Evolutionary conservation across 2,329 filamentous ascomycete species (phyloP).

Genomic region (Eutypa lata): DNA sequence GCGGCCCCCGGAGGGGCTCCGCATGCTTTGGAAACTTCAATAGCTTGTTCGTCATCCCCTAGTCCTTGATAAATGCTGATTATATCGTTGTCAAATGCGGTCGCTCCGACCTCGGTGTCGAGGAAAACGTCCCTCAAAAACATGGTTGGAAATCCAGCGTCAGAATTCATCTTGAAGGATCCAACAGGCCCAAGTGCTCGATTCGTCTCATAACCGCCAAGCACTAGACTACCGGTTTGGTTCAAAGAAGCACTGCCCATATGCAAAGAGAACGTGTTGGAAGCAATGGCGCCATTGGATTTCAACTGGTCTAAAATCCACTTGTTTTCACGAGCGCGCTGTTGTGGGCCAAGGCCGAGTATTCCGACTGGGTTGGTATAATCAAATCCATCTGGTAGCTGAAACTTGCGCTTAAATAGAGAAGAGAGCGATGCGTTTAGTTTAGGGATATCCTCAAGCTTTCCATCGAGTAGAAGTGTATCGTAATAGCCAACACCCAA

Average conservation of each 20-base stretch:
- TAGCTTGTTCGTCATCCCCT: not conserved
- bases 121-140: not conserved
- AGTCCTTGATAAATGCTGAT: not conserved
- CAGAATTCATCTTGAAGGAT: not conserved
- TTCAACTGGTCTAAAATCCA: not conserved
- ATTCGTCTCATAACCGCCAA: not conserved
- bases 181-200: not conserved
- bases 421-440: not conserved
- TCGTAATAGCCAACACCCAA: not conserved
- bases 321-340: too few species aligned
- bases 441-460: not conserved
- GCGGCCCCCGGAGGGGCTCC: not conserved
- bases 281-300: not conserved
- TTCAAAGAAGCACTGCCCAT: not conserved
- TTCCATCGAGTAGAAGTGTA: not conserved
- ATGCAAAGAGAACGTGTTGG: not conserved
- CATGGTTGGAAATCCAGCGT: not conserved
- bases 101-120: not conserved
- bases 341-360: not conserved
- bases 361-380: not conserved
- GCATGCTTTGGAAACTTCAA: not conserved
- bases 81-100: not conserved
- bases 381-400: not conserved
- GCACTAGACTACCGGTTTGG: not conserved
- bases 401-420: not conserved